Evolutionary conservation across 371 early-diverging fungal species (phyloP).

Genomic region (Actinomortierella ambigua): DNA sequence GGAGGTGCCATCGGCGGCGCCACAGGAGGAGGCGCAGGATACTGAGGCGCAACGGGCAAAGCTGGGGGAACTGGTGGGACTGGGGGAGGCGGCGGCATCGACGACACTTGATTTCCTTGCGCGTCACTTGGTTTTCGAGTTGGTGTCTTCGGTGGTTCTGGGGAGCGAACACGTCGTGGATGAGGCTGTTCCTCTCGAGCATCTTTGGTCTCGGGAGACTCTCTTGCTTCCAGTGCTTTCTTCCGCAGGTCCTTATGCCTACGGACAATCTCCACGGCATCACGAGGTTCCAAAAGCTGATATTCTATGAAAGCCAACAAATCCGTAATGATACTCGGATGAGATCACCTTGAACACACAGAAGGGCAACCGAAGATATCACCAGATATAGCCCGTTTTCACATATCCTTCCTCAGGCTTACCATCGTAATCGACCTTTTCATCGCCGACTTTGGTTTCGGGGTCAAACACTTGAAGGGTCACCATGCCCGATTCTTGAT

Average conservation of each 20-base stretch:
- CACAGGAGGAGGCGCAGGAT: neutral
- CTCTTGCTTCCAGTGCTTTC: neutral
- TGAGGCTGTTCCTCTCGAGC: slow-evolving; percentile 2
- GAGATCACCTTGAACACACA: too few relatives aligned
- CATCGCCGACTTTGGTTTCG: slow-evolving; percentile 11
- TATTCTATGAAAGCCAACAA: slow-evolving; percentile 20
- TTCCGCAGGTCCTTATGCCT: slow-evolving; percentile 5
- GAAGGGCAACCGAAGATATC: too few relatives aligned
- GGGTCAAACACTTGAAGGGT: slow-evolving; percentile 40
- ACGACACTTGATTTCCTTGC: neutral
- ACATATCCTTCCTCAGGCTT: slow-evolving; percentile 5
- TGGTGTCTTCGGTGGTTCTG: neutral
- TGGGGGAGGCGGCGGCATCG: slow-evolving; percentile 1
- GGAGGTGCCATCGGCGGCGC: too few relatives aligned
- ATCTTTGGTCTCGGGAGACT: neutral
- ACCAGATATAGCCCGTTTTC: too few relatives aligned
- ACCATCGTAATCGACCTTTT: slow-evolving; percentile 33
- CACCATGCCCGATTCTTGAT: slow-evolving; percentile 41
- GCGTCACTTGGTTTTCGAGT: neutral
- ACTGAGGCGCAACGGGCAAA: too few relatives aligned
- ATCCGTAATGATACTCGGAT: neutral
- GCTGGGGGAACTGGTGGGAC: neutral
- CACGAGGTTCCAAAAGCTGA: slow-evolving; percentile 31
- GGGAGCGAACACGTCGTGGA: neutral
- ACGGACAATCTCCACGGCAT: slow-evolving; percentile 29